phyloP scores from a whole-genome alignment of 768 basidiomycete species.

The Podaxis sp. region DNA sequence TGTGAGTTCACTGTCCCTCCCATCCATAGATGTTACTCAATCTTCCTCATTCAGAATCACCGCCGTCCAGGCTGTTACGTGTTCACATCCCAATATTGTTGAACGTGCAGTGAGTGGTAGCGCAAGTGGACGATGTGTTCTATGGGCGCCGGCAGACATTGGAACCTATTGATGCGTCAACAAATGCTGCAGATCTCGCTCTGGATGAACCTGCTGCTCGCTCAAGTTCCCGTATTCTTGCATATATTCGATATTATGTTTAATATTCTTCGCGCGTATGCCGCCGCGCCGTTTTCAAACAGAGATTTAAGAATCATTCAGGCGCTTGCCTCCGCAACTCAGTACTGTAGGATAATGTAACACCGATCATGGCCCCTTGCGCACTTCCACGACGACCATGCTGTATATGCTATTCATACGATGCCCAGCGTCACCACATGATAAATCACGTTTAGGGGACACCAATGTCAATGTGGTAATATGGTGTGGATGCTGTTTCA shows the following conservation, averaged over 20 bases:
- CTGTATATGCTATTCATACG: too few relatives aligned
- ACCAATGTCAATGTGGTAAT: too few relatives aligned
- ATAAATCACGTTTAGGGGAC: too few relatives aligned
- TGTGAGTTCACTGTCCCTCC: slow-evolving; percentile 36
- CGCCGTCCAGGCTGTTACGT: slow-evolving; percentile 89
- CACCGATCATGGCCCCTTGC: too few relatives aligned
- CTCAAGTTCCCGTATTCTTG: background rate
- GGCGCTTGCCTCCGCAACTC: too few relatives aligned
- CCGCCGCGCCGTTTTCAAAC: too few relatives aligned
- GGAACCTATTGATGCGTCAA: slow-evolving; percentile 10
- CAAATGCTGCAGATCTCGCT: slow-evolving; percentile 3
- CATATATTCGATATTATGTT: background rate
- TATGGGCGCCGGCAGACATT: slow-evolving; percentile 62
- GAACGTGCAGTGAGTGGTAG: slow-evolving; percentile 80
- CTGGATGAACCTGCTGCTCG: slow-evolving; percentile 5
- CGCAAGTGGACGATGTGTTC: slow-evolving; percentile 73
- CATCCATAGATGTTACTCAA: slow-evolving; percentile 9
- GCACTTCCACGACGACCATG: too few relatives aligned
- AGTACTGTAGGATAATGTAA: too few relatives aligned
- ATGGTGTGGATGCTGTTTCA: too few relatives aligned
- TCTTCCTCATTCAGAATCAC: slow-evolving; percentile 50
- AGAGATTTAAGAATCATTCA: too few relatives aligned
- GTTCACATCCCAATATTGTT: slow-evolving; percentile 74
- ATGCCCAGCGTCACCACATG: too few relatives aligned
- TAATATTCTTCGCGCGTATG: too few relatives aligned